phyloP scores from a whole-genome alignment of 2,329 filamentous ascomycete species.

The Stagonosporopsis chrysanthemi region DNA sequence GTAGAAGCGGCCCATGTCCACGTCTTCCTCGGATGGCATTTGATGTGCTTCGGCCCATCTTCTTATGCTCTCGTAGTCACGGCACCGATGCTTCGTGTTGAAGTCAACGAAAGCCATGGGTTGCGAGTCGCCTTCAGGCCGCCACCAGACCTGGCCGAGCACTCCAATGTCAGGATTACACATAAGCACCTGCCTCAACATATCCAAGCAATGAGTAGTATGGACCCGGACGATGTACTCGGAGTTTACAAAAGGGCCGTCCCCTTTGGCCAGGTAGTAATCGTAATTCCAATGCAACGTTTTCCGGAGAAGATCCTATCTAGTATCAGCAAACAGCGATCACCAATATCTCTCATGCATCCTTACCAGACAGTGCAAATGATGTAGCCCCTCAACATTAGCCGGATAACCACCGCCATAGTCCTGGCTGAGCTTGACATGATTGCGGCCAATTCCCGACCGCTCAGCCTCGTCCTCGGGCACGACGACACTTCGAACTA shows the following conservation, averaged over 20 bases:
- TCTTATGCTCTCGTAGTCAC: constrained; percentile 63
- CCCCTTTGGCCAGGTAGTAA: constrained; percentile 61
- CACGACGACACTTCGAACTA: constrained; percentile 55
- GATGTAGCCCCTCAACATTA: constrained; percentile 65
- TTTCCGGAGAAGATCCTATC: constrained; percentile 66
- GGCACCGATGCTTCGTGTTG: constrained; percentile 66
- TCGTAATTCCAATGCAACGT: constrained; percentile 66
- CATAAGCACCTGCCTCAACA: constrained; percentile 68
- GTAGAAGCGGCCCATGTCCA: constrained; percentile 54
- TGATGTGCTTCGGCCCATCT: constrained; percentile 64
- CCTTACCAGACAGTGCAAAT: constrained; percentile 64
- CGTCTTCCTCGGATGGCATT: constrained; percentile 51
- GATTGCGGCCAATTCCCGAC: constrained; percentile 61
- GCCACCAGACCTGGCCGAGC: constrained; percentile 68
- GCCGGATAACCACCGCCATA: constrained; percentile 67
- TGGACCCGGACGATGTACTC: constrained; percentile 64
- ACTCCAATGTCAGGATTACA: constrained; percentile 68
- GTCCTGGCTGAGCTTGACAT: constrained; percentile 63
- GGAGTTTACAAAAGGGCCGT: constrained; percentile 64
- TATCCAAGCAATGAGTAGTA: constrained; percentile 67
- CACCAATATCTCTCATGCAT: not conserved
- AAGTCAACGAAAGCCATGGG: constrained; percentile 68
- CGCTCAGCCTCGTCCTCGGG: constrained; percentile 56
- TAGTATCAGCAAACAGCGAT: constrained; percentile 17
- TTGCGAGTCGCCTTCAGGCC: constrained; percentile 50